These are phyloP conservation scores for Rhytidiadelphus loreus DNA, from an alignment of 225 moss, liverwort and hornwort species.

Conservation along the genomic window DNA sequence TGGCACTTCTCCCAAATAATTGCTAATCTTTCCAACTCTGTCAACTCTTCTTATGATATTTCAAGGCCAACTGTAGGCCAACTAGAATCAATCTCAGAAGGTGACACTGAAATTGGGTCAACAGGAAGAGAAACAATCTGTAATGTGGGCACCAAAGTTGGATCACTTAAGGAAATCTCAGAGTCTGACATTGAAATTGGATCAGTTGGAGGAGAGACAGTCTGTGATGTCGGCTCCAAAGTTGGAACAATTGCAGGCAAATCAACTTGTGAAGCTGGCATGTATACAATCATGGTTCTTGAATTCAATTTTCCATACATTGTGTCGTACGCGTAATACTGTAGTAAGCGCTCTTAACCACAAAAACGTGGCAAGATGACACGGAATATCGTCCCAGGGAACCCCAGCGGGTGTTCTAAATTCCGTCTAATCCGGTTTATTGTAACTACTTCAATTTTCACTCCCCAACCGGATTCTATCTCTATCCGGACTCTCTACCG, in stretches of 20 bases:
- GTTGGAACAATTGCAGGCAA: rapidly evolving
- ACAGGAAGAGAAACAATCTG: rapidly evolving
- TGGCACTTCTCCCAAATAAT: background rate
- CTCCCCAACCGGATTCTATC: too few relatives aligned
- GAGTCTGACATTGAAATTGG: rapidly evolving
- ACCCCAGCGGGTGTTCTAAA: too few relatives aligned
- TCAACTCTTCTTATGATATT: background rate
- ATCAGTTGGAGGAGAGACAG: rapidly evolving
- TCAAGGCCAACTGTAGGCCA: background rate
- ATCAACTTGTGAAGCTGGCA: background rate
- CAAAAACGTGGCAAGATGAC: too few relatives aligned
- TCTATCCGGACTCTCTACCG: too few relatives aligned
- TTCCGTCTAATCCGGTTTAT: too few relatives aligned
- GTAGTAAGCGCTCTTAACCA: too few relatives aligned
- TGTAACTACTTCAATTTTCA: too few relatives aligned
- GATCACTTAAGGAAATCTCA: too few relatives aligned
- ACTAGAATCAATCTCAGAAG: rapidly evolving
- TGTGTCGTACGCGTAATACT: too few relatives aligned
- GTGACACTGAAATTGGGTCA: rapidly evolving
- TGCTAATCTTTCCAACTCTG: background rate
- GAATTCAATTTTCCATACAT: background rate
- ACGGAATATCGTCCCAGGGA: too few relatives aligned
- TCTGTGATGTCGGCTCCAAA: rapidly evolving
- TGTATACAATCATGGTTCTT: background rate
- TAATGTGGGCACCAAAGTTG: too few relatives aligned